Base-by-base conservation (phyloP, 768 basidiomycete genomes). In the Lactarius sanguifluus region DNA sequence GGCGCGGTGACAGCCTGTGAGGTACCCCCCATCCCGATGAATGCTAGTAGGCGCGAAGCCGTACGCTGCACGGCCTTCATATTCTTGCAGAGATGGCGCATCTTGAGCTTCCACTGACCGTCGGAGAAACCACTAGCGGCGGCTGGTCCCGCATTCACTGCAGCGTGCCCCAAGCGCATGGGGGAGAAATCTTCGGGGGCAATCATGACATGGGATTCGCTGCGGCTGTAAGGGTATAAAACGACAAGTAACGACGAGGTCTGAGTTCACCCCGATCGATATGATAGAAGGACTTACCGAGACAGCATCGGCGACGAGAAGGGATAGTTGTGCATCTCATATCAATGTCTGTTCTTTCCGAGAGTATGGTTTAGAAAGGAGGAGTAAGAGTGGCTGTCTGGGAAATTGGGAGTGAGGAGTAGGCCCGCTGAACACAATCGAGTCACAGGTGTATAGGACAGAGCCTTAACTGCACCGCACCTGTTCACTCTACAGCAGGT, bases 141-240 rank as follows among this genome's bases (percentile, higher is more conserved):
- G 38, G 18, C 23, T 5, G 57, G 57, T 15, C 30, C 23, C 1
- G 40, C 12, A 6, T 47, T 57, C 9, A 61, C 66, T 6, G 59
- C 64, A n/a, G 70, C 45, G 12, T 69, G 56, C 23, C 64, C 68
- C 20, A 71, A 13, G 32, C 68, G 64, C 2, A 65, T 15, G 15
- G 70, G 62, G 4, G 64, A 66, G 7, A 69, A 34, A 2, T 69
- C 62, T 0, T 54, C 64, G 15, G 70, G 70, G 18, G 64, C 30
- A 3, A 71, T 62, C 54, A 61, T 50, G 23, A 66, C 62, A 30
- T 57, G 55, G 70, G 64, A 5, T 47, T 64, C 3, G 68, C 68
- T 20, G 38, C 36, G 59, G 64, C 70, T 69, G 55, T 13, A 5
- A 36, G 18, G 34, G 38, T 38, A 38, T 2, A 12, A 36, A 38